Base-by-base conservation (phyloP, 2,329 filamentous ascomycete species). In the Monosporascus sp. region DNA sequence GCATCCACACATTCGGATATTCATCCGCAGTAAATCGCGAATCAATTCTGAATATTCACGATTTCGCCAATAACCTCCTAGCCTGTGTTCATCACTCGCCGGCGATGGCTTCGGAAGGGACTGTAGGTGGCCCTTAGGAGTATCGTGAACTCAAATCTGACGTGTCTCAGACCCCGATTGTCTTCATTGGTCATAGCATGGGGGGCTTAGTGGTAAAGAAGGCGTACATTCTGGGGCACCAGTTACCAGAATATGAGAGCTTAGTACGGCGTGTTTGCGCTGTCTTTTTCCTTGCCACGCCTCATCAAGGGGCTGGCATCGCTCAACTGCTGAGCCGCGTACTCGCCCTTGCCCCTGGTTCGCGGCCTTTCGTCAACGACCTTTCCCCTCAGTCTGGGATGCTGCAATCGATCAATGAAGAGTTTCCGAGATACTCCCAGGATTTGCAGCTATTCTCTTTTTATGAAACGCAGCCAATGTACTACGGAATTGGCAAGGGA, bases 151-250 rank as follows among this genome's bases (percentile, higher is more conserved):
- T 14, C 31, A 34, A 34, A 14, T 34, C 31, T 34, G 31, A 34
- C 31, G 31, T 2, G 31, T 34, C 31, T 34, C 31, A 66, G 62
- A 22, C 57, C 0, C 57, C 31, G 1, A 40, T 72, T 4, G 61
- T 74, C 9, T 63, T 74, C 14, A 59, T 73, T 19, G 70, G 59
- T 3, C 71, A 74, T 47, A 71, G 68, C 50, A 72, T 74, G 69
- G 72, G 72, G 5, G 71, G 70, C 0, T 57, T 73, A 1, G 66
- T 73, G 1, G 61, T 67, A 24, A 73, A 73, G 50, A 66, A 66
- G 52, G 70, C 70, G 0, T 70, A 63, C 43, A 63, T 73, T 9
- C 53, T 72, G 1, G 66, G 60, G 2, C 54, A 55, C 5, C 61
- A 66, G 9, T 48, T 56, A 1, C n/a, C 37, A 0, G 56, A 57